Conservation (phyloP, 805 yeast species). For the Millerozyma acaciae region DNA sequence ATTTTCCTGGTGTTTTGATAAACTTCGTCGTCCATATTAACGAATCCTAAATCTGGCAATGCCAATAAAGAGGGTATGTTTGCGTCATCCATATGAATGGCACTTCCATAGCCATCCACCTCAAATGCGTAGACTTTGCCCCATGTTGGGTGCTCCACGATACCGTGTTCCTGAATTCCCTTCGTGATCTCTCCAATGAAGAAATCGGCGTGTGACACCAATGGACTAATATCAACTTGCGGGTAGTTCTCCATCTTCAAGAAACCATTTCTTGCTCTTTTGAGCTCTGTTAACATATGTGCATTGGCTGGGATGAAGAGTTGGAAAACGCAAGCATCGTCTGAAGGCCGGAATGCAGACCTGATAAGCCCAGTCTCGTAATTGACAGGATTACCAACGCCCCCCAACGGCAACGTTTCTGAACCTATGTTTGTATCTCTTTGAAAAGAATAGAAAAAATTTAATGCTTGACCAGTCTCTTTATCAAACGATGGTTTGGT, state of each 20-base stretch:
- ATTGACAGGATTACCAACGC: constrained; percentile 82
- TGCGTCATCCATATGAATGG: constrained; percentile 82
- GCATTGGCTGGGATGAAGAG: constrained; percentile 85
- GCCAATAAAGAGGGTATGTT: constrained; percentile 80
- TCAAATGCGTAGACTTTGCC: constrained; percentile 86
- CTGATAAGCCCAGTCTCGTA: constrained; percentile 66
- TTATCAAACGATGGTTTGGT: constrained; percentile 56
- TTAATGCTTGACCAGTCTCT: constrained; percentile 43
- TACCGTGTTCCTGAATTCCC: constrained; percentile 63
- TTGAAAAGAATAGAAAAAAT: constrained; percentile 62
- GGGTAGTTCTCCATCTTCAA: constrained; percentile 10
- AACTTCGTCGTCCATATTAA: constrained; percentile 46
- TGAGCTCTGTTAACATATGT: constrained; percentile 62
- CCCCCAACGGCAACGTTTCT: constrained; percentile 75
- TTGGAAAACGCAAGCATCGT: constrained; percentile 79
- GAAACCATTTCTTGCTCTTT: constrained; percentile 22
- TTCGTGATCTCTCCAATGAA: constrained; percentile 41
- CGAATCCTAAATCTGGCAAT: constrained; percentile 74
- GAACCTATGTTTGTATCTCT: constrained; percentile 72
- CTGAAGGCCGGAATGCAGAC: constrained; percentile 84
- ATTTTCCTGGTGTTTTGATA: constrained; percentile 78
- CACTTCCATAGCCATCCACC: constrained; percentile 81
- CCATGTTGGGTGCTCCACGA: constrained; percentile 60
- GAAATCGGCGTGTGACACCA: constrained; percentile 21
- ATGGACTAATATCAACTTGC: constrained; percentile 6